Base-by-base conservation (phyloP, 2,329 filamentous ascomycete genomes). In the Microdochium trichocladiopsis region DNA sequence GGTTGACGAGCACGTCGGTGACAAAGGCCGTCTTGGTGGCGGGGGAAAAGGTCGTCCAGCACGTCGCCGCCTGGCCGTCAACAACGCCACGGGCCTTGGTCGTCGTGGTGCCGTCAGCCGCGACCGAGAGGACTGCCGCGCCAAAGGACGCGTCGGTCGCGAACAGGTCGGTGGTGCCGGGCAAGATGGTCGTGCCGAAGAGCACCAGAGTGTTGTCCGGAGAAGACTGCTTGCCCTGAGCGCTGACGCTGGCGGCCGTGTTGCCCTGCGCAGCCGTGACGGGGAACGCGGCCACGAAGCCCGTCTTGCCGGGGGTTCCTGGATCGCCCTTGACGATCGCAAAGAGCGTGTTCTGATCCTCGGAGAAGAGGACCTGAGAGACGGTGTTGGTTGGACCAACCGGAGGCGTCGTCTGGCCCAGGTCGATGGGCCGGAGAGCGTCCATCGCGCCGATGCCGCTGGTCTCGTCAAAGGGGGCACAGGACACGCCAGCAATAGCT, bases 311-410 rank as follows among this genome's bases (percentile, higher is more conserved):
- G 12, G 41, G 21, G 4, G 64, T 65, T 0, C 69, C 57, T 0
- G 78, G 78, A 51, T 84, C 72, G 1, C 83, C 83, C 64, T 87
- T 87, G 41, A 86, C 80, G 1, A 78, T 82, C 0, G 77, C 72
- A 50, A 78, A 72, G 0, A 87, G 66, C 2, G 66, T 71, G 0
- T 62, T 66, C 55, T 80, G 72, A 50, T 86, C 80, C 0, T 64
- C 63, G 1, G 78, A 80, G 66, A 84, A 86, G 61, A 84, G 79
- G 0, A 75, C 70, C 8, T 86, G 80, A 0, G 82, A 83, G 2
- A 85, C 72, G 0, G 78, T 83, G 63, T 83, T 83, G 2, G 69
- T 64, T 0, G 82, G 81, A 0, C 82, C 83, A 0, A 69, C 63
- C 0, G 83, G 81, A 0, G 83, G 83, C 0, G 78, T 84, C 0